Evolutionary conservation across 2,329 filamentous ascomycete species (phyloP).

Genomic region (Tricladium varicosporioides): DNA sequence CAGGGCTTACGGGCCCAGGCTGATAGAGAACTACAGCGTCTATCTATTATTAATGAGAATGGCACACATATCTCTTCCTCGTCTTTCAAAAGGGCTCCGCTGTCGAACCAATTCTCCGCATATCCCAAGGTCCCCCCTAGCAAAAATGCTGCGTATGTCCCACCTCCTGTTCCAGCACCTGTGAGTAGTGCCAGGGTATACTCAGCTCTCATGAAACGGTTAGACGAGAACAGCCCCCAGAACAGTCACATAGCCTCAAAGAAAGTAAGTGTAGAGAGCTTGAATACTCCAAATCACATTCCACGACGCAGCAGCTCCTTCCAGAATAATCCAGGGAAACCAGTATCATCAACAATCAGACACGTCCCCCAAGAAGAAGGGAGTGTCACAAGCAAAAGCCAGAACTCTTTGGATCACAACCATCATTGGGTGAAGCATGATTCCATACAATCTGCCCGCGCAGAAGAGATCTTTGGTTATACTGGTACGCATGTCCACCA

Average conservation of each 20-base stretch:
- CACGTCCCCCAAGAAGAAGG: conserved; percentile 20
- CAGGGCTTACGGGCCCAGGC: conserved; percentile 23
- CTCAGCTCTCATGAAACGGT: conserved; percentile 59
- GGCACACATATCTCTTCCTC: conserved; percentile 44
- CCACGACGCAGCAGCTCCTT: conserved; percentile 20
- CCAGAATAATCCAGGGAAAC: conserved; percentile 12
- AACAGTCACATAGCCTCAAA: conserved; percentile 21
- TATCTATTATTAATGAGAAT: conserved; percentile 64
- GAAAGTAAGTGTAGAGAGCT: conserved; percentile 21
- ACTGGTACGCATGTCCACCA: conserved; percentile 21
- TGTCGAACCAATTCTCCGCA: conserved; percentile 29
- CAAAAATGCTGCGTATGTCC: conserved; percentile 12
- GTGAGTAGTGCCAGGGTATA: conserved; percentile 60
- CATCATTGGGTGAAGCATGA: conserved; percentile 16
- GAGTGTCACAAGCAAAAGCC: conserved; percentile 5
- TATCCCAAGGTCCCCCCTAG: conserved; percentile 25
- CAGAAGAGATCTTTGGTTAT: conserved; percentile 17
- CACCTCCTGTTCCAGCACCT: conserved; percentile 21
- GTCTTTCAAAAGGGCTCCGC: conserved; percentile 32
- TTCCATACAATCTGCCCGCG: conserved; percentile 11
- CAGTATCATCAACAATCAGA: conserved; percentile 25
- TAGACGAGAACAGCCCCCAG: conserved; percentile 41
- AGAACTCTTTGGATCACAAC: conserved; percentile 1
- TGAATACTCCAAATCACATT: conserved; percentile 7
- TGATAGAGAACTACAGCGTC: conserved; percentile 52